phyloP scores from a whole-genome alignment of 2,329 filamentous ascomycete genomes.

The Lachnellula willkommii region DNA sequence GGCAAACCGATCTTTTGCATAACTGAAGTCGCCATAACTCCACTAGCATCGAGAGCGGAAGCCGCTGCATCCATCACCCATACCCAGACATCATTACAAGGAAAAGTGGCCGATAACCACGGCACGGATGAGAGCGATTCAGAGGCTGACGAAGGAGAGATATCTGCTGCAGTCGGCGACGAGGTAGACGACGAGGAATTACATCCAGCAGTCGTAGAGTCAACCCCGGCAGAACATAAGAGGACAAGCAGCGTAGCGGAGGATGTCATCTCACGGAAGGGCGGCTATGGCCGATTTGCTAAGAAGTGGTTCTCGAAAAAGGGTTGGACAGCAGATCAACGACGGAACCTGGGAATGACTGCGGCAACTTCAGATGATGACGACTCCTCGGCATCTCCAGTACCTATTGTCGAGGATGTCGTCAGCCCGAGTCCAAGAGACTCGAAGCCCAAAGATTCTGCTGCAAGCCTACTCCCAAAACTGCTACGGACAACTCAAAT shows the following conservation, averaged over 20 bases:
- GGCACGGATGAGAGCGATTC: constrained; percentile 37
- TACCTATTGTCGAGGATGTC: not conserved
- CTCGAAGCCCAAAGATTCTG: constrained; percentile 14
- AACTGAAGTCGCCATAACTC: constrained; percentile 86
- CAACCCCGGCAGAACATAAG: constrained; percentile 14
- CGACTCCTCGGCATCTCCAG: constrained; percentile 25
- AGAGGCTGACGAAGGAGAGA: constrained; percentile 41
- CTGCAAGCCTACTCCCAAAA: constrained; percentile 63
- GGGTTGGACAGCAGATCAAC: constrained; percentile 71
- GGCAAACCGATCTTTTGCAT: constrained; percentile 81
- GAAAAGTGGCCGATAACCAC: constrained; percentile 30
- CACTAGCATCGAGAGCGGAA: constrained; percentile 69
- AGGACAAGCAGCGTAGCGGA: constrained; percentile 65
- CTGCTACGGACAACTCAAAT: constrained; percentile 78
- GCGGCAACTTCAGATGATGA: constrained; percentile 28
- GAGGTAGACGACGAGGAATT: constrained; percentile 40
- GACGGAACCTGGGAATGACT: constrained; percentile 64
- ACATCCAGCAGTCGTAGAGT: not conserved
- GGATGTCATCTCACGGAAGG: constrained; percentile 78
- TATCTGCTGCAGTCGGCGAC: constrained; percentile 31
- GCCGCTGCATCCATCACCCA: constrained; percentile 66
- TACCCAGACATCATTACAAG: constrained; percentile 45
- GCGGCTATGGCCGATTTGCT: constrained; percentile 83
- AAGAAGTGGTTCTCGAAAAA: constrained; percentile 85
- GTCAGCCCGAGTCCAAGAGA: constrained; percentile 6